phyloP scores from a whole-genome alignment of 257 asterid species.

The Fraxinus pennsylvanica region DNA sequence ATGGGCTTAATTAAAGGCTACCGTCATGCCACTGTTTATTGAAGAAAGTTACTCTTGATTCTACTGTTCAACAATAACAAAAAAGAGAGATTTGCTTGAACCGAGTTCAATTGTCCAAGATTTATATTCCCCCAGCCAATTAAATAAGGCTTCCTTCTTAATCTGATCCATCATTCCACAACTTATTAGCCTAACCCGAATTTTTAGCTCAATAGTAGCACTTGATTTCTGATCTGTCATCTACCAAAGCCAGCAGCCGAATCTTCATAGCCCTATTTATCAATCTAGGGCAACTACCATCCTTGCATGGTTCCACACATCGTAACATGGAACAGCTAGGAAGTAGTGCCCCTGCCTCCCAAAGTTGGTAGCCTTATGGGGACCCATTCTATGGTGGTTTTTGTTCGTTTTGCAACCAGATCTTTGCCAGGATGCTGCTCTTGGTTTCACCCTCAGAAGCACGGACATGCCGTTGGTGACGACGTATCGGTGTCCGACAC shows the following conservation, averaged over 20 bases:
- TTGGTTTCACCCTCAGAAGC: background rate
- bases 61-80: no score
- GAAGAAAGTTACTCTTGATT: no score
- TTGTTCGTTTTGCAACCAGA: background rate
- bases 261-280: background rate
- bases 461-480: no score
- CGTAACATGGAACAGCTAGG: background rate
- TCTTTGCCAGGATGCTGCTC: background rate
- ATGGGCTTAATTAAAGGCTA: no score
- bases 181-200: background rate
- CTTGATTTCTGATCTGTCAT: background rate
- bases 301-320: background rate
- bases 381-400: background rate
- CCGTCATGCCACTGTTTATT: background rate
- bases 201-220: background rate
- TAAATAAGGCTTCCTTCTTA: background rate
- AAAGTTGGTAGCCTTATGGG: background rate
- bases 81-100: no score
- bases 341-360: background rate
- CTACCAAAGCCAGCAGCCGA: background rate
- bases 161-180: background rate
- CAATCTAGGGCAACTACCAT: background rate
- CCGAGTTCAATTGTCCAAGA: background rate
- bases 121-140: background rate
- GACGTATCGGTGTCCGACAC: no score